These are phyloP conservation scores for Neonectria faginata DNA, from an alignment of 2,329 filamentous ascomycete genomes.

Conservation along the genomic window DNA sequence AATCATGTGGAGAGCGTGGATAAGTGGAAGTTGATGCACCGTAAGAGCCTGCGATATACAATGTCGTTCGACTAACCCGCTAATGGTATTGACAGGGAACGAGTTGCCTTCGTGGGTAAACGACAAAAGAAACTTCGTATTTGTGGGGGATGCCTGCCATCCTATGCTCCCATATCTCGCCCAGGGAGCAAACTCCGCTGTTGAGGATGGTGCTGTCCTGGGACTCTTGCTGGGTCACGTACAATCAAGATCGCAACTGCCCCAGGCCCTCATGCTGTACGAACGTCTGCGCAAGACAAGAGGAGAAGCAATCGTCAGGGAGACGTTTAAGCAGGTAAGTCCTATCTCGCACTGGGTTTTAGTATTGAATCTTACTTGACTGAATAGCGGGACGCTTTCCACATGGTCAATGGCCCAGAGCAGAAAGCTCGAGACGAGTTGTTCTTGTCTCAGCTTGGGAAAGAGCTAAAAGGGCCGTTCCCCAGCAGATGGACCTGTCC, in stretches of 20 bases:
- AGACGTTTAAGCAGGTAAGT: slow-evolving; percentile 65
- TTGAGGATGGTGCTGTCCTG: slow-evolving; percentile 76
- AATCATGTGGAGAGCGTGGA: slow-evolving; percentile 68
- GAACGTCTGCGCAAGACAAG: slow-evolving; percentile 60
- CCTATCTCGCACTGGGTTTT: neutral
- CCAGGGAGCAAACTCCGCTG: slow-evolving; percentile 74
- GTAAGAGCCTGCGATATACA: slow-evolving; percentile 45
- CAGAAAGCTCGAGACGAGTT: slow-evolving; percentile 68
- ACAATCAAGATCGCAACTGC: slow-evolving; percentile 58
- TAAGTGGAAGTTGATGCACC: slow-evolving; percentile 76
- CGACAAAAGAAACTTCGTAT: slow-evolving; percentile 61
- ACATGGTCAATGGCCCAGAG: slow-evolving; percentile 65
- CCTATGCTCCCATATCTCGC: slow-evolving; percentile 73
- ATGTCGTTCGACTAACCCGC: neutral
- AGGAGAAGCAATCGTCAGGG: slow-evolving; percentile 66
- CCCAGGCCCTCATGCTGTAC: slow-evolving; percentile 58
- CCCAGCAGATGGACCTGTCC: slow-evolving; percentile 70
- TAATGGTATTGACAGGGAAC: slow-evolving; percentile 48
- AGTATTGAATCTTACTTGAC: neutral
- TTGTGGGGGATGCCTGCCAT: slow-evolving; percentile 71
- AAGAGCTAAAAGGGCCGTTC: slow-evolving; percentile 63
- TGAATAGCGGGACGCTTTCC: slow-evolving; percentile 61
- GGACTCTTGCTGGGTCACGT: slow-evolving; percentile 68
- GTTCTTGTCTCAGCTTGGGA: slow-evolving; percentile 67
- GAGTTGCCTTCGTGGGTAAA: slow-evolving; percentile 68